Evolutionary conservation across 345 rosid species (phyloP).

Genomic region (Rhizophora mangle): DNA sequence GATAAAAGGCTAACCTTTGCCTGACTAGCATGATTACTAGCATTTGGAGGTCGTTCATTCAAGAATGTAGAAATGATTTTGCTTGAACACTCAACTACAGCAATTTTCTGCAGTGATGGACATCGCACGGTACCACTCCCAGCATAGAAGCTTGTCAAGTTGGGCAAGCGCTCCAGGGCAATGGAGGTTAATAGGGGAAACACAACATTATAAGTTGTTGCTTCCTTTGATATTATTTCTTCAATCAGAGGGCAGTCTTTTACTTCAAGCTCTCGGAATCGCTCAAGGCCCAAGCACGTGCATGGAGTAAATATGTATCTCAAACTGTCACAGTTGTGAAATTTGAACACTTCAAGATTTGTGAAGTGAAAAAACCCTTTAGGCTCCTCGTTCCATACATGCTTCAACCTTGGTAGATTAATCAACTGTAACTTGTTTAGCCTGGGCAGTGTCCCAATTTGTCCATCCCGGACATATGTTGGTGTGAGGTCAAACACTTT

Average conservation of each 20-base stretch:
- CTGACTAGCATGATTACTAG: too few species aligned
- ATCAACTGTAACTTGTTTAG: constrained; percentile 1
- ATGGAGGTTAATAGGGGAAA: not conserved
- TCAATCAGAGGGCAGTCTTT: not conserved
- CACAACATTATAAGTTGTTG: too few species aligned
- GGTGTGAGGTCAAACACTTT: not conserved
- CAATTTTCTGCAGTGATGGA: constrained; percentile 1
- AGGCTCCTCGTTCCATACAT: not conserved
- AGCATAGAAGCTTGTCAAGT: not conserved
- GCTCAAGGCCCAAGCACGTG: not conserved
- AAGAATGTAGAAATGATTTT: too few species aligned
- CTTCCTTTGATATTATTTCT: not conserved
- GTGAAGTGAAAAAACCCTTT: constrained; percentile 1
- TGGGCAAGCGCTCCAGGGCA: not conserved
- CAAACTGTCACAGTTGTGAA: constrained; percentile 10
- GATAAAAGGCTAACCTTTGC: too few species aligned
- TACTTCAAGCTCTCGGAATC: not conserved
- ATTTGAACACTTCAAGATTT: not conserved
- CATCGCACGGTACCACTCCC: not conserved
- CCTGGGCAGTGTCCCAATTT: not conserved
- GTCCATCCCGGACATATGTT: not conserved
- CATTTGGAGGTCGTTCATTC: too few species aligned
- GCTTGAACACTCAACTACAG: not conserved
- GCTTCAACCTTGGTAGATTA: constrained; percentile 3
- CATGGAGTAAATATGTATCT: constrained; percentile 7